Base-by-base conservation (phyloP, 306 rosid genomes). In the Acacia crassicarpa region DNA sequence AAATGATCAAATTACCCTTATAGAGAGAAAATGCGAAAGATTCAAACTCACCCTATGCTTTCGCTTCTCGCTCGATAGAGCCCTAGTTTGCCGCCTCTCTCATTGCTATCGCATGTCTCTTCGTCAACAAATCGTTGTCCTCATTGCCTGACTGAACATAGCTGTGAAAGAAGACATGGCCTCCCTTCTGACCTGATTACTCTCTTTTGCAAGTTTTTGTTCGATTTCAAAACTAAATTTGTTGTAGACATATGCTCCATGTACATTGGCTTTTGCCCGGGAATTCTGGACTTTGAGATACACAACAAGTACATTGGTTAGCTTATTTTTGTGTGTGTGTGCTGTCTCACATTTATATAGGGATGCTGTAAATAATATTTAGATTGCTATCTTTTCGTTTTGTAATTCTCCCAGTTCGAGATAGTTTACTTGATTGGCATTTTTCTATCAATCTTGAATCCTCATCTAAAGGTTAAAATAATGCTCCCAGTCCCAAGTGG, bases 231-330 rank as follows among this genome's bases (percentile, higher is more conserved):
- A 65, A 72, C 75, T 15, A 14, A 67, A 71, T 54, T 75, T 82
- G 72, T 75, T 76, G 32, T 86, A 96, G 99, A 90, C 94, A 51
- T 93, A 80, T 83, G 99, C 99, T 86, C 99, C 98, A 69, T 91
- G 2, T 0, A 93, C 97, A 7, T 86, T 93, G 86, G 99, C 98
- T 89, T 92, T 97, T 82, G 99, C 99, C 71, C 92, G 97, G 78
- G 98, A 96, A 89, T 91, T 96, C 80, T 96, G 98, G 99, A 96
- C 99, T 66, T 85, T 96, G 23, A 91, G 98, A 93, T 96, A 93
- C 90, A 96, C 97, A 33, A 90, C 91, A 48, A 92, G 27, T 27
- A 27, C 27, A 27, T 27, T 27, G 27, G 27, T 27, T 27, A 27
- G 27, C 27, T 27, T 27, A 27, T 27, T 0, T 27, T 27, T 27